phyloP scores from a whole-genome alignment of 768 basidiomycete genomes.

The Tulasnella sp. region DNA sequence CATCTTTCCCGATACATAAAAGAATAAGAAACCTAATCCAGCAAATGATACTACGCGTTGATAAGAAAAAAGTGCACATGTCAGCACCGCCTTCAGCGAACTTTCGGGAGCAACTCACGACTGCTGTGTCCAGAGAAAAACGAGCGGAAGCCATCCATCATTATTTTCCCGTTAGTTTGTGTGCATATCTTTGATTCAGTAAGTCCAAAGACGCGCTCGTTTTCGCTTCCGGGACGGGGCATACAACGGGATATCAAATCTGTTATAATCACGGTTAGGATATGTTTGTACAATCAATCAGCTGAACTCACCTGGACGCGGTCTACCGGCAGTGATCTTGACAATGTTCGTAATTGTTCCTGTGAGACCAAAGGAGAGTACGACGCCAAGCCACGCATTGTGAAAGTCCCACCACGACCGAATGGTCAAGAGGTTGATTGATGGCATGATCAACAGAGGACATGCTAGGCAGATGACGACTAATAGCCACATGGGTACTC shows the following conservation, averaged over 20 bases:
- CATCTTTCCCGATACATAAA: conserved; percentile 85
- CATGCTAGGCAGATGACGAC: conserved; percentile 39
- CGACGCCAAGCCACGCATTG: conserved; percentile 33
- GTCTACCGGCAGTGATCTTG: conserved; percentile 70
- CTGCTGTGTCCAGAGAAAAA: conserved; percentile 90
- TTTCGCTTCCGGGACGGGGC: conserved; percentile 46
- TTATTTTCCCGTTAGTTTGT: conserved; percentile 40
- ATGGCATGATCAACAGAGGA: conserved; percentile 54
- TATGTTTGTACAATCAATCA: not conserved
- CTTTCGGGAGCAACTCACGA: conserved; percentile 33
- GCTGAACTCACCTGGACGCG: conserved; percentile 53
- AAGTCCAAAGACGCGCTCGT: conserved; percentile 55
- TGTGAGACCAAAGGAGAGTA: conserved; percentile 61
- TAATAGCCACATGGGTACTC: conserved; percentile 43
- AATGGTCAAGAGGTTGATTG: conserved; percentile 57
- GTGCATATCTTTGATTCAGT: conserved; percentile 71
- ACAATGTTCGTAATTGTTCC: conserved; percentile 72
- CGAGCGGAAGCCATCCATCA: conserved; percentile 80
- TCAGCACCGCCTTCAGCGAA: not conserved
- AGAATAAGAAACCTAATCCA: conserved; percentile 76
- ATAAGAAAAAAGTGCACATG: conserved; percentile 3
- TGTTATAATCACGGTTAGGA: conserved; percentile 19
- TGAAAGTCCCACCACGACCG: conserved; percentile 88
- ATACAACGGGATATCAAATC: conserved; percentile 62
- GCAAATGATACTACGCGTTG: conserved; percentile 92